These are phyloP conservation scores for Gigaspora rosea DNA, from an alignment of 192 early-diverging fungal species.

Conservation along the genomic window DNA sequence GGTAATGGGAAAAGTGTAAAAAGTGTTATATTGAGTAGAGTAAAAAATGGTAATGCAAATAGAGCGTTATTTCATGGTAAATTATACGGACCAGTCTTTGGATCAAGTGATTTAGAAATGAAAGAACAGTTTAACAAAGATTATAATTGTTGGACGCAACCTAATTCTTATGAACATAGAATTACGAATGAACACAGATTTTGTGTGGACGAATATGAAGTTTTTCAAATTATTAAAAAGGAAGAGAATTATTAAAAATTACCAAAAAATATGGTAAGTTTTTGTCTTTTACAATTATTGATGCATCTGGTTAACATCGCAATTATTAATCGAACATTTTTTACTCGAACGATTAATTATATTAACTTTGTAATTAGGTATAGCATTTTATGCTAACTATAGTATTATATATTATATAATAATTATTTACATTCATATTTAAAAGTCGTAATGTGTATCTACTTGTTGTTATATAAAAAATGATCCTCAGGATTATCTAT, in stretches of 20 bases:
- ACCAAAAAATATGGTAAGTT: no score
- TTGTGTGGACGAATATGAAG: not conserved
- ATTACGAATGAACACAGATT: not conserved
- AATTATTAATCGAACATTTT: no score
- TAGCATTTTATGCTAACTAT: no score
- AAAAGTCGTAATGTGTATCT: no score
- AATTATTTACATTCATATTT: no score
- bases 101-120: constrained; percentile 15
- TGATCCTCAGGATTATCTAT: no score
- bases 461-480: no score
- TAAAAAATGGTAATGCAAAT: not conserved
- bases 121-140: not conserved
- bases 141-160: not conserved
- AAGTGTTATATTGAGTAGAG: constrained; percentile 4
- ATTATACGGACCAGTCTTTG: not conserved
- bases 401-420: no score
- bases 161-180: not conserved
- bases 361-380: no score
- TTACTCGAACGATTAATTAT: no score
- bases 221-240: constrained; percentile 5
- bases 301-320: no score
- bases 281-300: no score
- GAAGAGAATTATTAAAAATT: not conserved
- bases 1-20: not conserved
- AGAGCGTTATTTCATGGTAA: constrained; percentile 2